phyloP scores from a whole-genome alignment of 352 stramenopile genomes.

The Phytophthora foliorum region DNA sequence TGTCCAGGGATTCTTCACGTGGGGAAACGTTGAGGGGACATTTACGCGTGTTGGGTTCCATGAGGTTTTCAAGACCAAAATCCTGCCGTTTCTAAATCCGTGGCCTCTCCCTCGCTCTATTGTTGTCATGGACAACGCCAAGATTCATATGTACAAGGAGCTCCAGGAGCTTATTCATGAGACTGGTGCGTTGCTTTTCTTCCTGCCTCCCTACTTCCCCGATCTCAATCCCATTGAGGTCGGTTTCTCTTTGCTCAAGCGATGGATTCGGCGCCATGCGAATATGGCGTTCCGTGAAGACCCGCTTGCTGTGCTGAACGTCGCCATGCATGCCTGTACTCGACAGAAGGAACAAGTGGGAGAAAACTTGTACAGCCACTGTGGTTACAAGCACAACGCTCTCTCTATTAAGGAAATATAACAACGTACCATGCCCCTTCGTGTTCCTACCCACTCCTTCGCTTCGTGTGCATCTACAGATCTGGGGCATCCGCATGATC shows the following conservation, averaged over 20 bases:
- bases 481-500: conserved; percentile 8
- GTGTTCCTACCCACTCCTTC: not conserved
- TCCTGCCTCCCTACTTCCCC: conserved; percentile 2
- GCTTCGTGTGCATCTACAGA: not conserved
- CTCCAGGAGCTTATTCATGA: not conserved
- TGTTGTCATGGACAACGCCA: not conserved
- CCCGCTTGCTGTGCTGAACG: not conserved
- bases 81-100: not conserved
- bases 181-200: conserved; percentile 1
- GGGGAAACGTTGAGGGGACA: not conserved
- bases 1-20: not conserved
- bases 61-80: not conserved
- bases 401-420: too few species aligned
- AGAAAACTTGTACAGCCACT: conserved; percentile 16
- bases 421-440: not conserved
- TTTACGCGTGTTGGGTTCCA: not conserved
- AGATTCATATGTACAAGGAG: too few species aligned
- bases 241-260: conserved; percentile 1
- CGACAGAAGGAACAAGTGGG: not conserved
- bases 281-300: not conserved
- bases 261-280: too few species aligned
- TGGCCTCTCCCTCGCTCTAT: not conserved
- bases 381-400: conserved; percentile 20
- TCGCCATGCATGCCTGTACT: not conserved
- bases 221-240: conserved; percentile 9